Base-by-base conservation (phyloP, 2,329 filamentous ascomycete species). In the Hypoxylon sp. region DNA sequence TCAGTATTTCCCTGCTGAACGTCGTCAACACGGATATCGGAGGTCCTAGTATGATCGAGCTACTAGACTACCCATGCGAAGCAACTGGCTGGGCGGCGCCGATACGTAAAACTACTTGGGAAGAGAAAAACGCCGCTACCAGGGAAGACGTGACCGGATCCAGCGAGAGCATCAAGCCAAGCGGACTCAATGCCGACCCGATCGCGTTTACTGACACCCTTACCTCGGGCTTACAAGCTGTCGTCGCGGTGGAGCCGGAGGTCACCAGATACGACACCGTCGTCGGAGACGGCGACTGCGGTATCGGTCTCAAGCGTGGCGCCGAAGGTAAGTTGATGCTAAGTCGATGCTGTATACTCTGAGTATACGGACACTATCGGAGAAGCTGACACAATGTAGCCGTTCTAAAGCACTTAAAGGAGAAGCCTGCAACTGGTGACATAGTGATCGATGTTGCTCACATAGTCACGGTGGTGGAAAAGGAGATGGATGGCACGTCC, bases 221-320 rank as follows among this genome's bases (percentile, higher is more conserved):
- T 41, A 82, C 77, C 19, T 80, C 78, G 15, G 91, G 83, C 0
- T 80, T 93, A 15, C 79, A 90, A 50, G 82, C 81, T 34, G 79
- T 93, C 13, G 84, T 92, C 65, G 82, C 80, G 0, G 89, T 84
- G 1, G 91, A 93, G 75, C 88, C 90, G 1, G 88, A 91, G 52
- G 83, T 93, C 52, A 93, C 91, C 0, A 84, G 81, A 51, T 93
- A 87, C 71, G 91, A 93, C 73, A 96, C 92, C 0, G 87, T 95
- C 11, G 92, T 97, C 22, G 93, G 93, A 43, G 93, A 97, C 74
- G 93, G 93, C 48, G 93, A 97, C 78, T 97, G 93, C 73, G 93
- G 93, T 8, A 91, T 93, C 60, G 92, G 92, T 4, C 81, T 97
- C 64, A 93, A 92, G 80, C 88, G 93, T 65, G 93, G 93, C 50